These are phyloP conservation scores for Verticillium alfalfae DNA, from an alignment of 2,329 filamentous ascomycete genomes.

Conservation along the genomic window DNA sequence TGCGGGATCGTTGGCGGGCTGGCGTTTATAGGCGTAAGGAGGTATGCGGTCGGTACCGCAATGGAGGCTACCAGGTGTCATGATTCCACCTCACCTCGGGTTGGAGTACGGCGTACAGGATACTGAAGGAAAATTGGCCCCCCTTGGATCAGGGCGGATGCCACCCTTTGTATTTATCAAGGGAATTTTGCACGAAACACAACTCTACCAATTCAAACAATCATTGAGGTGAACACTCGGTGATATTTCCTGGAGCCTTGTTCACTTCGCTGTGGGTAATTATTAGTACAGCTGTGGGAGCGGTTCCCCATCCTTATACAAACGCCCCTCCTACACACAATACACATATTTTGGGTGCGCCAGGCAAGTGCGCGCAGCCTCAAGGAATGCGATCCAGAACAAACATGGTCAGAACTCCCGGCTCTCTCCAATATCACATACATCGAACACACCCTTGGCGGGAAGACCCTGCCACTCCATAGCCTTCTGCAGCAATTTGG, in stretches of 20 bases:
- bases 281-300: background rate
- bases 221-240: background rate
- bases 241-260: background rate
- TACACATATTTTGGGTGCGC: background rate
- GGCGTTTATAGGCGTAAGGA: background rate
- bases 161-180: background rate
- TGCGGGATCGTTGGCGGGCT: background rate
- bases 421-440: slow-evolving; percentile 80
- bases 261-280: background rate
- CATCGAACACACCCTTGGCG: slow-evolving; percentile 72
- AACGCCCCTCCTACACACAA: background rate
- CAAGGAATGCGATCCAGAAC: background rate
- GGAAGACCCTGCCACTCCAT: slow-evolving; percentile 60
- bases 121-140: background rate
- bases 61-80: background rate
- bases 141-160: background rate
- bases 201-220: background rate
- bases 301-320: background rate
- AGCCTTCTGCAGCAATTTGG: slow-evolving; percentile 64
- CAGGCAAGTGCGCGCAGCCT: background rate
- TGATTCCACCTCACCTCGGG: background rate
- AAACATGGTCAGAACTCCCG: slow-evolving; percentile 55
- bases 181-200: background rate
- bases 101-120: background rate
- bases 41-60: background rate